A percentile compares a stretch with the other conserved stretches of the same genome.
phyloP scores from a whole-genome alignment of 805 yeast species.

The Maudiozyma saulgeensis region DNA sequence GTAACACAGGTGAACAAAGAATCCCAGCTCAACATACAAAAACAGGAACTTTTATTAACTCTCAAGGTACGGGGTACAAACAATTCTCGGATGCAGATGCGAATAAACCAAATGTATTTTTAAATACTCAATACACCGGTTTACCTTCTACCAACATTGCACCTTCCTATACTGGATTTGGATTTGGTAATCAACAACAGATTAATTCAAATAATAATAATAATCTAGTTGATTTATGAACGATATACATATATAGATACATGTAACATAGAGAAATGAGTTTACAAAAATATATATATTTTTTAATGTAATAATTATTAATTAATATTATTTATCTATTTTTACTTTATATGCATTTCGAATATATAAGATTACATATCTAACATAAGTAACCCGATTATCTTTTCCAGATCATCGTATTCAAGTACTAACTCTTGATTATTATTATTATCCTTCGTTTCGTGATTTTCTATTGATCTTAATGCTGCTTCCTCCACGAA shows the following conservation, averaged over 20 bases:
- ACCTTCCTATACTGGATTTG: constrained; percentile 87
- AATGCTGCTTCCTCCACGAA: constrained; percentile 25
- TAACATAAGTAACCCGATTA: constrained; percentile 24
- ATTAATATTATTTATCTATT: constrained; percentile 2
- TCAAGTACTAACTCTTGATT: constrained; percentile 4
- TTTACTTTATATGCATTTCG: neutral
- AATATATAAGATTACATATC: constrained; percentile 19
- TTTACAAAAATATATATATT: neutral
- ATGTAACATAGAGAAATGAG: too few species aligned
- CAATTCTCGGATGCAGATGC: constrained; percentile 33
- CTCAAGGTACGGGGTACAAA: constrained; percentile 77
- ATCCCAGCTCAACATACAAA: constrained; percentile 89
- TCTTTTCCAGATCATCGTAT: constrained; percentile 22
- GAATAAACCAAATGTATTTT: constrained; percentile 27
- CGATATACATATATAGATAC: neutral
- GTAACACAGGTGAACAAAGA: constrained; percentile 39
- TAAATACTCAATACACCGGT: constrained; percentile 64
- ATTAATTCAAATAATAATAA: constrained; percentile 17
- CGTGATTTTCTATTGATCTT: constrained; percentile 22
- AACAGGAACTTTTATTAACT: constrained; percentile 71
- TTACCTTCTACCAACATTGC: constrained; percentile 54
- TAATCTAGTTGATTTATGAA: constrained; percentile 12
- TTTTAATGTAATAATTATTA: neutral
- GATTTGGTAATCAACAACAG: constrained; percentile 70
- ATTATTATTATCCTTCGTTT: constrained; percentile 2